phyloP scores from a whole-genome alignment of 768 basidiomycete species.

The Pulveroboletus sp. region DNA sequence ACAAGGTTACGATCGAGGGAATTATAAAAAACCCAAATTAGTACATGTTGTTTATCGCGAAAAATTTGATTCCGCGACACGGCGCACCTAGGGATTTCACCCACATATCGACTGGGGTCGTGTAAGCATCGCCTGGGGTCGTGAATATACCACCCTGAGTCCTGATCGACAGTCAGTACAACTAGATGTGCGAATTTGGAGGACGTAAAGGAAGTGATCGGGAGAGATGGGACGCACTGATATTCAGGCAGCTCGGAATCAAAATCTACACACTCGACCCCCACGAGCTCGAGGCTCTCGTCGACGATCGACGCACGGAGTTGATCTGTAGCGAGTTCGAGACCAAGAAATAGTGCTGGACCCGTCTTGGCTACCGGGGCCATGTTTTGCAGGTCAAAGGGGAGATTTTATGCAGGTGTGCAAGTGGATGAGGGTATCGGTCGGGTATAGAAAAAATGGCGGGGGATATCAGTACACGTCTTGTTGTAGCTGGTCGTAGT shows the following conservation, averaged over 20 bases:
- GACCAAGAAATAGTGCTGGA: conserved; percentile 72
- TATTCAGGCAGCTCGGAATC: conserved; percentile 77
- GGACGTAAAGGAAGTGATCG: background rate
- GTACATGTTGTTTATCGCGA: conserved; percentile 36
- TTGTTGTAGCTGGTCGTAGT: conserved; percentile 11
- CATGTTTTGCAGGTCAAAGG: conserved; percentile 20
- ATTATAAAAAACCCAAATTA: conserved; percentile 34
- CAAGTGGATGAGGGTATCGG: conserved; percentile 28
- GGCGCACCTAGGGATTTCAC: conserved; percentile 72
- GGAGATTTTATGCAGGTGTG: conserved; percentile 4
- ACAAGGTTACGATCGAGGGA: conserved; percentile 31
- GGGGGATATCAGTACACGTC: conserved; percentile 9
- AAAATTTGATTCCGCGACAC: conserved; percentile 61
- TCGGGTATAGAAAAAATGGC: conserved; percentile 26
- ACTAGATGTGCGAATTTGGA: conserved; percentile 12
- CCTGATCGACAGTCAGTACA: conserved; percentile 39
- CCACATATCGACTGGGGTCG: conserved; percentile 90
- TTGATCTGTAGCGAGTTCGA: conserved; percentile 84
- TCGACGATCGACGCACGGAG: conserved; percentile 82
- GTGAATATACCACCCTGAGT: conserved; percentile 87
- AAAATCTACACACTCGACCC: conserved; percentile 81
- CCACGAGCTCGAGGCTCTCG: conserved; percentile 76
- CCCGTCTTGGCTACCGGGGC: conserved; percentile 39
- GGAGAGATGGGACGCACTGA: conserved; percentile 45
- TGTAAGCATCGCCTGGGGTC: conserved; percentile 82